Evolutionary conservation across 179 eudicot species (phyloP), one percentile per base, ranked within the genome.

Genomic region (Silene noctiflora): DNA sequence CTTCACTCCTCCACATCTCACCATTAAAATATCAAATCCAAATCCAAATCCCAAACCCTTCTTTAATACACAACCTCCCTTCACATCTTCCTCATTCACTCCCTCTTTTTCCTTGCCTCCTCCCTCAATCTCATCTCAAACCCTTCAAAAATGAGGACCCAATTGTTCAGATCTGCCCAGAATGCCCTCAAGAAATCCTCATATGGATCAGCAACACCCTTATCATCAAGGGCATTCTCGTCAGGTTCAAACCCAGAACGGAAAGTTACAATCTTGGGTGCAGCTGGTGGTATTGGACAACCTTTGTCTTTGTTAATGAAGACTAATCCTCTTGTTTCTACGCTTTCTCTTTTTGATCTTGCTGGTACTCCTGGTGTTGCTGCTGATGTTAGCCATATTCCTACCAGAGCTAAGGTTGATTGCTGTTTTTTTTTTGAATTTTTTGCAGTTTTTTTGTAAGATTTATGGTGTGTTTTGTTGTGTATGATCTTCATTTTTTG

Each of bases 331-430:
- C 91, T 92, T 6, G 97, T 94, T 19, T 89, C 98, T 35, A 64
- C 42, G 1, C 91, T 92, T 27, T 76, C 97, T 2, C 93, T 94
- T 55, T 94, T 88, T 67, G 98, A 94, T 86, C 89, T 94, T 58
- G 97, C 96, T 74, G 98, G 89, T 0, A 92, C 96, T 10, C 93
- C 98, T 4, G 96, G 97, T 69, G 98, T 94, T 21, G 96, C 97
- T 39, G 96, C 97, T 67, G 98, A 94, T 71, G 84, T 88, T 75
- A 86, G 97, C 89, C 98, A 92, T 79, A 85, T 93, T 78, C 91
- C 91, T 82, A 89, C 98, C 82, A 82, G 91, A 76, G 88, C 94
- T 74, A 61, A 84, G 90, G 96, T 89, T 4, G 3, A 12, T 35
- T 22, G 1, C 21, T 42, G 13, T 42, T 42, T 42, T 42, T 39